Percentiles rank a stretch among this genome's conserved stretches.
Conservation (phyloP, 257 asterid species). For the Fraxinus quadrangulata region DNA sequence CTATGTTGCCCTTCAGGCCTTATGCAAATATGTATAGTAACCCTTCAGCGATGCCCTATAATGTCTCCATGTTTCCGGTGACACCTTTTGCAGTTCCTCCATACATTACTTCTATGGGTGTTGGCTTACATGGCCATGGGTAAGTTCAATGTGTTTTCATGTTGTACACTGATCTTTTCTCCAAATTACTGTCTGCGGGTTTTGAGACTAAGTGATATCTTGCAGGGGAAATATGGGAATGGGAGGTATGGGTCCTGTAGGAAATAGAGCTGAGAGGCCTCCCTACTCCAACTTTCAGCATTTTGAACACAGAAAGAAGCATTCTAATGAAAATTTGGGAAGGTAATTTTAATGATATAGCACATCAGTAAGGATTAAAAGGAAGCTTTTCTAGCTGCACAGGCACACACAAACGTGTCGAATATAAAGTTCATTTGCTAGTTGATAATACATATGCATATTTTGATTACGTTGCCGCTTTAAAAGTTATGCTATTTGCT, state of each 20-base stretch:
- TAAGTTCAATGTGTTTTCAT: slow-evolving; percentile 33
- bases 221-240: slow-evolving; percentile 56
- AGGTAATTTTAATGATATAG: slow-evolving; percentile 48
- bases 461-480: neutral
- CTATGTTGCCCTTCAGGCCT: slow-evolving; percentile 45
- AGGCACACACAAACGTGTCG: neutral
- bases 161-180: neutral
- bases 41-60: slow-evolving; percentile 70
- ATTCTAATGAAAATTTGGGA: slow-evolving; percentile 40
- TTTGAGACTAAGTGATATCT: slow-evolving; percentile 26
- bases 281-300: slow-evolving; percentile 39
- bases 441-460: neutral
- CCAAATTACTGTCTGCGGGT: slow-evolving; percentile 3
- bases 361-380: neutral
- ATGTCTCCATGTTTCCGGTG: slow-evolving; percentile 51
- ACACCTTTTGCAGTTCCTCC: slow-evolving; percentile 52
- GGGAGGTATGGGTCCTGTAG: slow-evolving; percentile 45
- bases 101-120: slow-evolving; percentile 40
- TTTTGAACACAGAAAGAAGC: slow-evolving; percentile 49
- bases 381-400: neutral
- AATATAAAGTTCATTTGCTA: neutral
- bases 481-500: neutral
- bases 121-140: slow-evolving; percentile 32
- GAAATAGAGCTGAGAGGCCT: slow-evolving; percentile 9
- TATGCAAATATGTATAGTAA: slow-evolving; percentile 54